Base-by-base conservation (phyloP, 2,329 filamentous ascomycete species). In the Arthrobotrys sinensis region DNA sequence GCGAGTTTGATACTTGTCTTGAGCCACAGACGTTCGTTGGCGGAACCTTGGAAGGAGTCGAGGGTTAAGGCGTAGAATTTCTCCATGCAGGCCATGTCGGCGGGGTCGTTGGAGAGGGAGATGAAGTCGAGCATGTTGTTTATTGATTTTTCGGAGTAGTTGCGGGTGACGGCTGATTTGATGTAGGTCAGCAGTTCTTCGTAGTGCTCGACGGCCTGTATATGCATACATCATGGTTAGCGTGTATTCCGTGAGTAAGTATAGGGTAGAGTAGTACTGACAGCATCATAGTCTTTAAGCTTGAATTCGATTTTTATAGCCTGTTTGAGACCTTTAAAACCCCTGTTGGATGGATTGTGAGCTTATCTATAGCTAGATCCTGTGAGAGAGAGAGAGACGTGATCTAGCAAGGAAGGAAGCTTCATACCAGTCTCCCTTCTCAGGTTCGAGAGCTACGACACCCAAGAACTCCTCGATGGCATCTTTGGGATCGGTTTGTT, bases 61-160 rank as follows among this genome's bases (percentile, higher is more conserved):
- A 99, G 90, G 0, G 96, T 99, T 81, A 96, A 87, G 0, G 93
- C 95, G 85, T 98, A 99, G 87, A 99, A 97, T 80, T 93, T 89
- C 84, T 97, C 95, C 90, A 98, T 96, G 85, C 91, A 95, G 80
- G 89, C 87, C 82, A 91, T 92, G 50, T 90, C 89, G 6, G 90
- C 89, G 78, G 90, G 88, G 80, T 91, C 90, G 72, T 91, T 91
- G 45, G 91, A 88, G 11, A 90, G 88, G n/a, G 90, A 92, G 81
- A 99, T 96, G 84, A 92, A 97, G 86, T 98, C 96, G 55, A 99
- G 90, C 91, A 99, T 97, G 84, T 97, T 98, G 86, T 98, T 98
- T 86, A 99, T 97, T 11, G 95, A 98, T 85, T 98, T 98, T 85
- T 99, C 96, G 0, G 96, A 97, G 85, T 98, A 98, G 85, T 98